A percentile compares a stretch with the other conserved stretches of the same genome.
These are phyloP conservation scores for Blastomyces parvus DNA, from an alignment of 2,329 filamentous ascomycete genomes.

Conservation along the genomic window DNA sequence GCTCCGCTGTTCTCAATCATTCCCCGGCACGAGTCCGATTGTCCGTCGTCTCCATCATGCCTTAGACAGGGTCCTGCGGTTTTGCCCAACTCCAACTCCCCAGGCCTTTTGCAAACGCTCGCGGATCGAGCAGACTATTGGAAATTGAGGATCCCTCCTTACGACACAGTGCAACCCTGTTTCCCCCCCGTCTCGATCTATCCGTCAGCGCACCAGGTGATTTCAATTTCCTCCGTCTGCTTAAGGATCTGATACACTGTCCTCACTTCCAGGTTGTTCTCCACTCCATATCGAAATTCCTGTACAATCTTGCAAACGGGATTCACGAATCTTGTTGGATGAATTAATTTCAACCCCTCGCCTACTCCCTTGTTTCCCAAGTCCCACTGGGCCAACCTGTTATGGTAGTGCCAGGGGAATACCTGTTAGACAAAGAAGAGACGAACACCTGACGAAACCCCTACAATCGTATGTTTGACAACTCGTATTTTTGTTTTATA, in stretches of 20 bases:
- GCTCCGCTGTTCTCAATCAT: not conserved
- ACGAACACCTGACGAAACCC: not conserved
- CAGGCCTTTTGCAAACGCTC: not conserved
- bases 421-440: not conserved
- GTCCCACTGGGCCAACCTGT: not conserved
- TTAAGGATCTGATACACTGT: not conserved
- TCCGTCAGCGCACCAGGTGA: not conserved
- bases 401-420: not conserved
- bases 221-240: not conserved
- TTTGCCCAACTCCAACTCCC: not conserved
- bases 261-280: not conserved
- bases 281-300: constrained; percentile 2
- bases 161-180: constrained; percentile 1
- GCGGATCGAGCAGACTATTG: not conserved
- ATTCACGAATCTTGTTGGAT: not conserved
- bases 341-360: not conserved
- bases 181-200: not conserved
- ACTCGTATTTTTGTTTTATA: not conserved
- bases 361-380: not conserved
- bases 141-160: not conserved
- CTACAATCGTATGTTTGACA: not conserved
- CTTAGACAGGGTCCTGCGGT: not conserved
- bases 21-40: not conserved
- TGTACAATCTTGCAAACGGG: not conserved
- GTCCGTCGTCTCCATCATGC: not conserved